Evolutionary conservation across 148 eudicot species (phyloP).

Genomic region (Beta vulgaris): DNA sequence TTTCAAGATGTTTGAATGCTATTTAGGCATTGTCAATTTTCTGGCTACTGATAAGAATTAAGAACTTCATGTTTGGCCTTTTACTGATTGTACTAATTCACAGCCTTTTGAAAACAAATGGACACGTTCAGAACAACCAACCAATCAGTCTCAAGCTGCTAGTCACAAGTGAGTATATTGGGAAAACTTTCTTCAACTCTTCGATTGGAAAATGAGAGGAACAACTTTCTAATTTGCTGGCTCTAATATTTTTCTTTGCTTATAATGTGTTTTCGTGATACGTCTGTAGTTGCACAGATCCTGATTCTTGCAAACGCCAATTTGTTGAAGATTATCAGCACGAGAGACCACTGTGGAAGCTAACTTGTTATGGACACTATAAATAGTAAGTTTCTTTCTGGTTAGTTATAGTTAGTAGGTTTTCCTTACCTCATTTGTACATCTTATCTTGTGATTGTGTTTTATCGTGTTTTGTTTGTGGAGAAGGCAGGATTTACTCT

Average conservation of each 20-base stretch:
- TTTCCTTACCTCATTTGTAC: not conserved
- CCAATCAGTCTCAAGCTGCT: constrained; percentile 52
- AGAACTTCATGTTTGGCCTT: constrained; percentile 12
- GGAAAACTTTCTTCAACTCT: not conserved
- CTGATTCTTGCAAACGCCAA: constrained; percentile 65
- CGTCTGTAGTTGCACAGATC: constrained; percentile 71
- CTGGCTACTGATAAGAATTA: not conserved
- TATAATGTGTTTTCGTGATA: constrained; percentile 22
- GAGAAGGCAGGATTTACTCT: not conserved
- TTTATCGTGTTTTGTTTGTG: not conserved
- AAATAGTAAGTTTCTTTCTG: constrained; percentile 47
- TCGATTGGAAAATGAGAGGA: not conserved
- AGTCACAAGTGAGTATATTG: constrained; percentile 60
- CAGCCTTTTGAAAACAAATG: constrained; percentile 97
- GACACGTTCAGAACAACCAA: constrained; percentile 61
- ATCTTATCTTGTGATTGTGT: not conserved
- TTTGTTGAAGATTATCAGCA: constrained; percentile 68
- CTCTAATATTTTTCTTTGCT: not conserved
- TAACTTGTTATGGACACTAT: constrained; percentile 82
- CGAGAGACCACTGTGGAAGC: constrained; percentile 94
- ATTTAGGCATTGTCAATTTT: not conserved
- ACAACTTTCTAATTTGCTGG: not conserved
- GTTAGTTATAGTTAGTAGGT: not conserved
- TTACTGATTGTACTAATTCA: constrained; percentile 3
- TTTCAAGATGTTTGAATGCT: not conserved